phyloP scores from a whole-genome alignment of 305 asterid species.

The Stenogyne calaminthoides region DNA sequence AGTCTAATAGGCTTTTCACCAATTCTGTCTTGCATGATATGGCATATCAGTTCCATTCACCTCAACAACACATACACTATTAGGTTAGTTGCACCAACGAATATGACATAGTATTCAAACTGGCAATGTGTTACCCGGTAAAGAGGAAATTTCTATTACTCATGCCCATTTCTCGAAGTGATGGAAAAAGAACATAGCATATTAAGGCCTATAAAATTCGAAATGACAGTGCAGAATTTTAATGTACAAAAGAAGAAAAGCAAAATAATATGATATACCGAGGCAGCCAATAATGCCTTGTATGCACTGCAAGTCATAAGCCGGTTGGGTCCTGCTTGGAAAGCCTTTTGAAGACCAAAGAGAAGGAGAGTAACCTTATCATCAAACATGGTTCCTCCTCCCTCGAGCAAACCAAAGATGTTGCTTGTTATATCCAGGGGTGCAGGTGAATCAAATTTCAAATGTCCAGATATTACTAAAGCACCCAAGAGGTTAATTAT shows the following conservation, averaged over 20 bases:
- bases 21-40: slow-evolving; percentile 6
- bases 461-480: slow-evolving; percentile 83
- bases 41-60: slow-evolving; percentile 9
- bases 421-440: slow-evolving; percentile 70
- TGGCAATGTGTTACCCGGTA: slow-evolving; percentile 5
- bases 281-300: slow-evolving; percentile 84
- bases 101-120: slow-evolving; percentile 17
- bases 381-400: slow-evolving; percentile 99
- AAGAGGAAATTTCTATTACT: slow-evolving; percentile 21
- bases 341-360: slow-evolving; percentile 92
- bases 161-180: slow-evolving; percentile 5
- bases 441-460: slow-evolving; percentile 75
- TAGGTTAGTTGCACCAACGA: slow-evolving; percentile 24
- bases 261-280: slow-evolving; percentile 58
- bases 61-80: slow-evolving; percentile 12
- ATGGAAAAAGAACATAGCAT: slow-evolving; percentile 21
- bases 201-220: neutral
- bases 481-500: slow-evolving; percentile 87
- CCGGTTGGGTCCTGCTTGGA: slow-evolving; percentile 95
- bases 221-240: slow-evolving; percentile 27
- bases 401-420: slow-evolving; percentile 79
- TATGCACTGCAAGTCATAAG: slow-evolving; percentile 79
- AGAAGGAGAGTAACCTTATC: slow-evolving; percentile 98
- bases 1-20: slow-evolving; percentile 10
- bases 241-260: slow-evolving; percentile 1